A percentile compares a stretch with the other conserved stretches of the same genome.
These are phyloP conservation scores for Colletotrichum paranaense DNA, from an alignment of 2,329 filamentous ascomycete species.

Conservation along the genomic window DNA sequence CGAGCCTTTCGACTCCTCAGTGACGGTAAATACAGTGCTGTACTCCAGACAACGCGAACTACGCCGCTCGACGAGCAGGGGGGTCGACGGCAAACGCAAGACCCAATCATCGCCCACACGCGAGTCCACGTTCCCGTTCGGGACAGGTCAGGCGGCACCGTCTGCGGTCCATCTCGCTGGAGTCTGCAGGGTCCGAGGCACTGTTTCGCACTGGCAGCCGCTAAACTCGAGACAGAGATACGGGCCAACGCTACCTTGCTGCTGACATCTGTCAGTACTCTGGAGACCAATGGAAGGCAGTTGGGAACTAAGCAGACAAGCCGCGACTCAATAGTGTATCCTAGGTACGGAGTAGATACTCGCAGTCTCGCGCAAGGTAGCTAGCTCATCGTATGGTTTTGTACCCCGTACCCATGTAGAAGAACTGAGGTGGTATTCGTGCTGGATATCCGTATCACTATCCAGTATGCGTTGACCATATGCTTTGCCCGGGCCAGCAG, in stretches of 20 bases:
- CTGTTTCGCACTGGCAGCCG: conserved; percentile 3
- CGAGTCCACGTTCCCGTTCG: conserved; percentile 22
- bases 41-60: no score
- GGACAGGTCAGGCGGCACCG: conserved; percentile 30
- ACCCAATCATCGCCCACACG: conserved; percentile 1
- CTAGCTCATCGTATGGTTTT: neutral
- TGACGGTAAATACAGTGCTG: neutral
- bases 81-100: neutral
- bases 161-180: conserved; percentile 18
- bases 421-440: neutral
- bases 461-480: neutral
- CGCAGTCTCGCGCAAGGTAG: neutral
- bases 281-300: neutral
- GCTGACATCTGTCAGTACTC: neutral
- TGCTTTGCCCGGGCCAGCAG: neutral
- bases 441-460: no score
- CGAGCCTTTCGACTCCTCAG: neutral
- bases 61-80: neutral
- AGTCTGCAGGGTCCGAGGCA: conserved; percentile 36
- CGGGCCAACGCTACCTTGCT: neutral
- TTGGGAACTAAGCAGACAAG: no score
- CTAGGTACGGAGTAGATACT: neutral
- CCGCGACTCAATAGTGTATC: neutral
- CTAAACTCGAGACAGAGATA: conserved; percentile 6
- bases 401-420: neutral